These are phyloP conservation scores for Arxiozyma slooffiae DNA, from an alignment of 1,139 yeast species.

Conservation along the genomic window DNA sequence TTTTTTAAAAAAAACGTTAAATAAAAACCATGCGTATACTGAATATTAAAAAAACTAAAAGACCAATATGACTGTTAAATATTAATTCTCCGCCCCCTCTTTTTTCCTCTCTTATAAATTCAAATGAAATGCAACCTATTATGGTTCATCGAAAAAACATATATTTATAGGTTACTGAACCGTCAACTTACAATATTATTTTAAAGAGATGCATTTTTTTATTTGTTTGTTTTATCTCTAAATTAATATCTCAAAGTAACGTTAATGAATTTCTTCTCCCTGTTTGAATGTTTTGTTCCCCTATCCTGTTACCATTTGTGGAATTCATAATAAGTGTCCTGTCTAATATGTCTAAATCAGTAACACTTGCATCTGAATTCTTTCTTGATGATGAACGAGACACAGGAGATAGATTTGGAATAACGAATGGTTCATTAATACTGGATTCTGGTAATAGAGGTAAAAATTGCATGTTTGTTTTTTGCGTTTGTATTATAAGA, in stretches of 20 bases:
- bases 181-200: no score
- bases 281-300: conserved; percentile 1
- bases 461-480: conserved; percentile 34
- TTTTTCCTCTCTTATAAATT: no score
- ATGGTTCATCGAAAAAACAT: background rate
- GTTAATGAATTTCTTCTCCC: conserved; percentile 10
- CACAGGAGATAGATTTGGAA: conserved; percentile 54
- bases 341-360: conserved; percentile 11
- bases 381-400: conserved; percentile 30
- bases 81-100: background rate
- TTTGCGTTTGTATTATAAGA: background rate
- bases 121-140: background rate
- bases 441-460: conserved; percentile 43
- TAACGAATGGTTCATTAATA: conserved; percentile 45
- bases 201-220: no score
- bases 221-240: background rate
- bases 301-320: background rate
- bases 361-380: conserved; percentile 19
- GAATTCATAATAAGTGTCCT: conserved; percentile 3
- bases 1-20: no score
- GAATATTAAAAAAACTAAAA: background rate
- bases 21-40: background rate
- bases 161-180: background rate
- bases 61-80: no score
- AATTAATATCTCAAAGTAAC: conserved; percentile 4